These are phyloP conservation scores for Hypoxylon rickii DNA, from an alignment of 495 filamentous ascomycete genomes.

Conservation along the genomic window DNA sequence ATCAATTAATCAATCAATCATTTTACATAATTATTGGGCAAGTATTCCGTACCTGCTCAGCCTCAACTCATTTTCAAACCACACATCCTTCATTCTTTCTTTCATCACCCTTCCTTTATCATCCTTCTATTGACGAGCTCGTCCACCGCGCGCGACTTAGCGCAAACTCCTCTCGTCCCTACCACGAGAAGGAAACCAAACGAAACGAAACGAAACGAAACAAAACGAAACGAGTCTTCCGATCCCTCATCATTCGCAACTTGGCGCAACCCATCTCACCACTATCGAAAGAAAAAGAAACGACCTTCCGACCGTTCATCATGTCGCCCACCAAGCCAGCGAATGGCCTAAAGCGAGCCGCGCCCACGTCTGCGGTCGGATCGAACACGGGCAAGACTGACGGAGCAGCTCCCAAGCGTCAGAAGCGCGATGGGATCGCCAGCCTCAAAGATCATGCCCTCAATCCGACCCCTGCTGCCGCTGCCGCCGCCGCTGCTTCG, in stretches of 20 bases:
- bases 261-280: neutral
- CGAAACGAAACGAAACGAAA: neutral
- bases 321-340: conserved; percentile 27
- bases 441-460: conserved; percentile 38
- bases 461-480: conserved; percentile 52
- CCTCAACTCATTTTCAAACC: conserved; percentile 28
- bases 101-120: conserved; percentile 22
- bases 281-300: neutral
- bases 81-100: conserved; percentile 19
- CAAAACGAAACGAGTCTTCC: no score
- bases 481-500: conserved; percentile 56
- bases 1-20: neutral
- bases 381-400: conserved; percentile 25
- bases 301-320: neutral
- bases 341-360: conserved; percentile 27
- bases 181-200: neutral
- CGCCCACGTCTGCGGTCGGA: conserved; percentile 12
- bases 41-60: conserved; percentile 17
- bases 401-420: conserved; percentile 32
- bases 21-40: neutral
- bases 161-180: conserved; percentile 8
- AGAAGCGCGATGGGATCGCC: conserved; percentile 35
- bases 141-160: no score
- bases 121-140: conserved; percentile 27
- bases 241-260: no score